Evolutionary conservation across 2,329 filamentous ascomycete genomes (phyloP).

Genomic region (Penicillium sp.): DNA sequence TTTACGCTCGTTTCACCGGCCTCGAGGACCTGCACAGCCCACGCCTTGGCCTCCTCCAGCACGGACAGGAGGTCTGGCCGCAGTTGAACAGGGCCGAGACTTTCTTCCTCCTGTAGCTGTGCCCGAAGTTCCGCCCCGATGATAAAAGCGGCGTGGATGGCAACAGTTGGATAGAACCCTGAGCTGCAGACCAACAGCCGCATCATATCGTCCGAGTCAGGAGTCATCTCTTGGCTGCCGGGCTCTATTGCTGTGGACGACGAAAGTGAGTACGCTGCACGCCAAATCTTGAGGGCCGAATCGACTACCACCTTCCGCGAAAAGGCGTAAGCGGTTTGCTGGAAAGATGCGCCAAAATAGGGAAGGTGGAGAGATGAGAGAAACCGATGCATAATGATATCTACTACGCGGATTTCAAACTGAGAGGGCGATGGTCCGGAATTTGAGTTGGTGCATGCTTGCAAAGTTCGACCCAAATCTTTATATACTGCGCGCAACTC

Average conservation of each 20-base stretch:
- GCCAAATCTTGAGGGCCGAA: constrained; percentile 47
- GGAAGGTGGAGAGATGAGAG: constrained; percentile 28
- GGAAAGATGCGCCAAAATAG: constrained; percentile 11
- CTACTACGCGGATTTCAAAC: constrained; percentile 20
- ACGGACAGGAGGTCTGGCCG: constrained; percentile 25
- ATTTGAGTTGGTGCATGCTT: constrained; percentile 9
- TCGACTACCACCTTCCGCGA: constrained; percentile 51
- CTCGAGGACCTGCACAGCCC: constrained; percentile 39
- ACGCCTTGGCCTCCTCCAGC: constrained; percentile 40
- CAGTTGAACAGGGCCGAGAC: constrained; percentile 22
- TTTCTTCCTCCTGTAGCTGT: constrained; percentile 26
- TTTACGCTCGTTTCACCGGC: constrained; percentile 56
- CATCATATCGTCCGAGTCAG: constrained; percentile 29
- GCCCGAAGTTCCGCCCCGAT: constrained; percentile 24
- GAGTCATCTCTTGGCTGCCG: not conserved
- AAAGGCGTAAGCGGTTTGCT: constrained; percentile 36
- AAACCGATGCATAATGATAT: constrained; percentile 27
- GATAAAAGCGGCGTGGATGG: constrained; percentile 20
- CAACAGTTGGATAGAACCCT: constrained; percentile 21
- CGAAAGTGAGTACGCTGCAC: constrained; percentile 31
- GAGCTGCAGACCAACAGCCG: constrained; percentile 39
- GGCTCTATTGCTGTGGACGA: constrained; percentile 1
- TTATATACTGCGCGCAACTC: constrained; percentile 47
- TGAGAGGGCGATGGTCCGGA: constrained; percentile 11
- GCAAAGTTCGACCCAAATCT: constrained; percentile 29